phyloP scores from a whole-genome alignment of 106 monocot species.

The Apostasia shenzhenica region DNA sequence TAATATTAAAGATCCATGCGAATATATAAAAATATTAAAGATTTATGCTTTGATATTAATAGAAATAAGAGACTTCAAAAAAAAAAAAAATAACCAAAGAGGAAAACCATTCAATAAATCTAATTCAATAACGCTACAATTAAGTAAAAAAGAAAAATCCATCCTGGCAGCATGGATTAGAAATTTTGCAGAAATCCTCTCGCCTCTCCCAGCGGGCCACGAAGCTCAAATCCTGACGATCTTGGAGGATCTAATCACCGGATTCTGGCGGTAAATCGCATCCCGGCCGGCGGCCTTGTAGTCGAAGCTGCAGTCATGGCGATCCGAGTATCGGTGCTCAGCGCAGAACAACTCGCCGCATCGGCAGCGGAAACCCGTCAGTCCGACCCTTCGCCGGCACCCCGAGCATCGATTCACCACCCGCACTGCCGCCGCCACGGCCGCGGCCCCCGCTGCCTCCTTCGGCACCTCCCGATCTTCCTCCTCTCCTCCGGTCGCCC shows the following conservation, averaged over 20 bases:
- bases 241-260: conserved; percentile 72
- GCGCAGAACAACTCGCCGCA: conserved; percentile 88
- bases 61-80: no score
- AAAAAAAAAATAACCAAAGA: no score
- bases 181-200: no score
- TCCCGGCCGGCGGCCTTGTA: conserved; percentile 73
- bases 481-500: neutral
- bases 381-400: conserved; percentile 69
- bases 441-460: neutral
- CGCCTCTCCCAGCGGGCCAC: no score
- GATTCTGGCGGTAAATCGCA: conserved; percentile 66
- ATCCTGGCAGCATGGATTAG: no score
- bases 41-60: no score
- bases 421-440: neutral
- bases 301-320: conserved; percentile 74
- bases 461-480: neutral
- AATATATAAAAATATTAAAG: no score
- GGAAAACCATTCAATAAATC: no score
- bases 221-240: conserved; percentile 52
- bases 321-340: conserved; percentile 80
- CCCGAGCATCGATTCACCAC: conserved; percentile 51
- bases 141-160: no score
- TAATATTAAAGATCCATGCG: no score
- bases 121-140: no score
- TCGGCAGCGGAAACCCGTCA: conserved; percentile 86